Evolutionary conservation across 441 rosid species (phyloP).

Genomic region (Euphorbia schlechtendalii): DNA sequence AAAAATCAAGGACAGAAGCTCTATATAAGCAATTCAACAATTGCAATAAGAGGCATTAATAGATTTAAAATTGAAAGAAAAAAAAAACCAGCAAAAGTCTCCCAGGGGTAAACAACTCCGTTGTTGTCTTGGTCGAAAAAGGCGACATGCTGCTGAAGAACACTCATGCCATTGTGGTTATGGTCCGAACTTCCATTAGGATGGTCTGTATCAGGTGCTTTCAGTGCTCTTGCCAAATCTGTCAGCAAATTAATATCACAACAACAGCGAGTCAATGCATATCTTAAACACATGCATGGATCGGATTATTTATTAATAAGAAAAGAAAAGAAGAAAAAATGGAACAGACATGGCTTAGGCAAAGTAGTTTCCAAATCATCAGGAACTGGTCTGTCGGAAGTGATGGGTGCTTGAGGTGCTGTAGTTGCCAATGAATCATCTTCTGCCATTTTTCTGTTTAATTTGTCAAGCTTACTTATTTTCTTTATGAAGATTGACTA

Average conservation of each 20-base stretch:
- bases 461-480: too few species aligned
- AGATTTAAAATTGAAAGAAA: too few species aligned
- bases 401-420: constrained; percentile 68
- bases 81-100: constrained; percentile 49
- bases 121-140: constrained; percentile 69
- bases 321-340: too few species aligned
- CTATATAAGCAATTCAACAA: too few species aligned
- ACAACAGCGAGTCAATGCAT: too few species aligned
- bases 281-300: too few species aligned
- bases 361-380: constrained; percentile 53
- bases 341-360: constrained; percentile 58
- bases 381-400: constrained; percentile 47
- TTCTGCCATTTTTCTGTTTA: constrained; percentile 20
- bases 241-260: background rate
- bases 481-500: too few species aligned
- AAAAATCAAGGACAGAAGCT: too few species aligned
- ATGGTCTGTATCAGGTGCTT: constrained; percentile 63
- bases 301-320: too few species aligned
- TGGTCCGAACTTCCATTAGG: constrained; percentile 62
- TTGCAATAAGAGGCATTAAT: too few species aligned
- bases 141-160: constrained; percentile 81
- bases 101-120: constrained; percentile 78
- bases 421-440: constrained; percentile 54
- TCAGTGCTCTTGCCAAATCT: constrained; percentile 76
- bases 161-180: constrained; percentile 40